Conservation (phyloP, 2,329 filamentous ascomycete species). For the Sporothrix curviconia region DNA sequence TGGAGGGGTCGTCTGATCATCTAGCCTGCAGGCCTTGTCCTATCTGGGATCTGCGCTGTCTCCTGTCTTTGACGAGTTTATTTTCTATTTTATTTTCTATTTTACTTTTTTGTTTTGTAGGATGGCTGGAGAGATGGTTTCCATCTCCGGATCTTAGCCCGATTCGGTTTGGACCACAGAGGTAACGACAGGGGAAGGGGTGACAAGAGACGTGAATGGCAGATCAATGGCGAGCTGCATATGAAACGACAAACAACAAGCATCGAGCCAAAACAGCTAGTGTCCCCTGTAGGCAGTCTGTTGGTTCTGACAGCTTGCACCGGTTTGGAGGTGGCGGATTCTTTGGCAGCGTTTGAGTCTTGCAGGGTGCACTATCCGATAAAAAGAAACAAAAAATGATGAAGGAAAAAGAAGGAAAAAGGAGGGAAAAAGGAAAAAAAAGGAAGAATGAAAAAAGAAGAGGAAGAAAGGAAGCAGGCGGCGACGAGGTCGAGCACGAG, state of each 20-base stretch:
- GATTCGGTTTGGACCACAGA: neutral
- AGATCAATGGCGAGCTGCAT: neutral
- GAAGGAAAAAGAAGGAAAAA: neutral
- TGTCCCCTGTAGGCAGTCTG: too few relatives aligned
- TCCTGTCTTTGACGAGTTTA: too few relatives aligned
- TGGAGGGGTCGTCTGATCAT: too few relatives aligned
- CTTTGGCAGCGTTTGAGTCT: too few relatives aligned
- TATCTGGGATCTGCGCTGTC: too few relatives aligned
- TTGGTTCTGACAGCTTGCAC: slow-evolving; percentile 3
- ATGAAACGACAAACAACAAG: too few relatives aligned
- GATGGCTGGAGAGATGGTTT: too few relatives aligned
- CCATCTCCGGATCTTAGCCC: neutral
- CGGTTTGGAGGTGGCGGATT: neutral
- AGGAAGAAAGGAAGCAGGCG: neutral
- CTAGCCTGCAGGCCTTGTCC: too few relatives aligned
- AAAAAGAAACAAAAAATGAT: neutral
- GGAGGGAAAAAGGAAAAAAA: neutral
- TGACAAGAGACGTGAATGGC: neutral
- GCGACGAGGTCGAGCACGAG: too few relatives aligned
- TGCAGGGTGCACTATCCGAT: slow-evolving; percentile 1
- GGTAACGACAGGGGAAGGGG: neutral
- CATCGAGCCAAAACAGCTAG: too few relatives aligned
- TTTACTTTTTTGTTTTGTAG: too few relatives aligned
- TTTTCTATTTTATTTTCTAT: too few relatives aligned
- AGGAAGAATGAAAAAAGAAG: neutral